Base-by-base conservation (phyloP, 768 basidiomycete species). In the Trametes elegans region DNA sequence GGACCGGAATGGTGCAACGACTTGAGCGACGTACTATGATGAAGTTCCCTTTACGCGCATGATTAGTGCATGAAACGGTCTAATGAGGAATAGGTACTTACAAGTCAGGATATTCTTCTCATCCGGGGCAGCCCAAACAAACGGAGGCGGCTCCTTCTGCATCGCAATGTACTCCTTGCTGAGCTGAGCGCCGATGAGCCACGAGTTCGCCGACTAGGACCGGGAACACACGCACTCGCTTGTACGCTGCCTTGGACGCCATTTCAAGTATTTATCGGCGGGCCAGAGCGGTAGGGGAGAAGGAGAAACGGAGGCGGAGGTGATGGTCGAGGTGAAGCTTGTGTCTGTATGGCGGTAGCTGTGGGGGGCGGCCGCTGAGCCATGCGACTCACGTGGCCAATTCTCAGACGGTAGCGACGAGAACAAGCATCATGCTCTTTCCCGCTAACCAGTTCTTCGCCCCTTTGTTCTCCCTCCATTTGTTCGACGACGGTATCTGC, bases 61-160 rank as follows among this genome's bases (percentile, higher is more conserved):
- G 19, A 53, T 49, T 26, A 45, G 55, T 48, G 18, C 16, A 31
- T 13, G 49, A 9, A 19, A 23, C 41, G 21, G 59, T 41, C 13
- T 27, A 18, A 24, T 44, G 7, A 24, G 44, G 51, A 31, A 47
- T 28, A 4, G 43, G 14, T 16, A 79, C 93, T 72, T 69, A 97
- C 94, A 98, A 51, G 83, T 93, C 46, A 98, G 71, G 64, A 98
- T 95, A 71, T 98, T 96, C 85, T 94, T 94, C 81, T 98, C 96
- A 65, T 97, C 94, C 13, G 96, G 96, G 27, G 80, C 81, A 34
- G 96, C 95, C 88, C 90, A 95, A 19, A 98, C 87, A 71, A 94
- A 98, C 57, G 96, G 96, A 1, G 96, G 96, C 13, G 96, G 93
- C 57, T 90, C 87, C 66, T 75, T 88, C 74, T 96, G 93, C 90